phyloP scores from a whole-genome alignment of 306 rosid species.

The Rosa multiflora region DNA sequence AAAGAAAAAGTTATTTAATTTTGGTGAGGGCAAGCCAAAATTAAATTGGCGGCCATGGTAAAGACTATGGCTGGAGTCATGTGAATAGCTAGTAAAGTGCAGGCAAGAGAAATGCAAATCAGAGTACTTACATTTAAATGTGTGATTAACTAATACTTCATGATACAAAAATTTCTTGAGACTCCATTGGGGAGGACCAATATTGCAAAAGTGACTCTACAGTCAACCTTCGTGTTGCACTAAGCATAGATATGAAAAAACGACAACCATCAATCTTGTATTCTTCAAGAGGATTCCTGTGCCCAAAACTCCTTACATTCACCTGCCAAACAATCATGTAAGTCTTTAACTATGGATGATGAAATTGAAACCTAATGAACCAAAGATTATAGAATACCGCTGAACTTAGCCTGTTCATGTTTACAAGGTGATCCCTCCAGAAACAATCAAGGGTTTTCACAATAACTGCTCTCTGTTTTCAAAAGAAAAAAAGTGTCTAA shows the following conservation, averaged over 20 bases:
- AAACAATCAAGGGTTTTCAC: slow-evolving; percentile 91
- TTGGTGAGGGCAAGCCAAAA: too few relatives aligned
- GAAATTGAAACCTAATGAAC: slow-evolving; percentile 22
- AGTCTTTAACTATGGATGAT: slow-evolving; percentile 29
- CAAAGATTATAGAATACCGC: slow-evolving; percentile 55
- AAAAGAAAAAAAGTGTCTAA: neutral
- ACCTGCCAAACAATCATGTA: slow-evolving; percentile 56
- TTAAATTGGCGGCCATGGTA: neutral
- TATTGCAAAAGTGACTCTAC: slow-evolving; percentile 84
- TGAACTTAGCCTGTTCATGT: slow-evolving; percentile 95
- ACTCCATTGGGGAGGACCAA: slow-evolving; percentile 92
- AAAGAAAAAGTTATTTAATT: neutral
- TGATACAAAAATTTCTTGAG: slow-evolving; percentile 55
- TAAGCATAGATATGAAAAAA: slow-evolving; percentile 95
- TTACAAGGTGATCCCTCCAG: slow-evolving; percentile 98
- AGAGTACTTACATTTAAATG: neutral
- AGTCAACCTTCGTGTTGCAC: slow-evolving; percentile 89
- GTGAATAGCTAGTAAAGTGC: neutral
- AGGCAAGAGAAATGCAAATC: neutral
- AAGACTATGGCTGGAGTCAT: neutral
- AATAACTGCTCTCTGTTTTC: slow-evolving; percentile 84
- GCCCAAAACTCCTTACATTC: slow-evolving; percentile 94
- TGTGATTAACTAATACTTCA: slow-evolving; percentile 15
- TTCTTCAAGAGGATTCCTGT: slow-evolving; percentile 96
- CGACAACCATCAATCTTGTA: slow-evolving; percentile 97